Conservation (phyloP, 1,284 basidiomycete genomes). For the Ceratobasidium papillatum region DNA sequence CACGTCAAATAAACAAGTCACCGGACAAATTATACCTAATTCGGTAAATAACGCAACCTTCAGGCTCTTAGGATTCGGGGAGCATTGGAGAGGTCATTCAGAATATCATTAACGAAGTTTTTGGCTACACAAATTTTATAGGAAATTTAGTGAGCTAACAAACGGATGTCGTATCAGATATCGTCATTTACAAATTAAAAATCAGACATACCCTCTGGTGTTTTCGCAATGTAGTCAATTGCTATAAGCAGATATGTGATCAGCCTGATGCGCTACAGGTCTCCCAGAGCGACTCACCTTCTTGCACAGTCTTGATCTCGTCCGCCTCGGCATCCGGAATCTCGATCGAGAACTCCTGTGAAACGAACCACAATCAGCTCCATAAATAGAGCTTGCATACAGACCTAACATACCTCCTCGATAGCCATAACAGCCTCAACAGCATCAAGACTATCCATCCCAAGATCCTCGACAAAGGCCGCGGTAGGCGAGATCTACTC, state of each 20-base stretch:
- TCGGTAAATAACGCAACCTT: neutral
- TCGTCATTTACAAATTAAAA: neutral
- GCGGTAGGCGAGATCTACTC: slow-evolving; percentile 75
- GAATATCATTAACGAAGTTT: slow-evolving; percentile 34
- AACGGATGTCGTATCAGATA: neutral
- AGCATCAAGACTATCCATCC: slow-evolving; percentile 95
- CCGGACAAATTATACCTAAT: neutral
- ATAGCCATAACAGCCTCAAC: slow-evolving; percentile 99
- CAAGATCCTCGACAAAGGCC: slow-evolving; percentile 88
- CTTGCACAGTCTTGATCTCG: slow-evolving; percentile 91
- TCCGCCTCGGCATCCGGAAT: slow-evolving; percentile 99
- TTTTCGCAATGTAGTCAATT: slow-evolving; percentile 97
- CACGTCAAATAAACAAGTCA: neutral
- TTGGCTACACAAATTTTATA: slow-evolving; percentile 33
- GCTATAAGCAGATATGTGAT: slow-evolving; percentile 60
- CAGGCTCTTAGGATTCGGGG: too few relatives aligned
- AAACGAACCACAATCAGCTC: slow-evolving; percentile 26
- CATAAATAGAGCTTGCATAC: neutral
- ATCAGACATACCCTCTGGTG: slow-evolving; percentile 77
- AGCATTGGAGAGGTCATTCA: neutral
- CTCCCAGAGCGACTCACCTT: slow-evolving; percentile 67
- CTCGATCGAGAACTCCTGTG: slow-evolving; percentile 85
- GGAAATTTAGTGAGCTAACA: slow-evolving; percentile 32
- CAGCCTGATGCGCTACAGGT: slow-evolving; percentile 44
- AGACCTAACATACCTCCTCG: slow-evolving; percentile 80